Evolutionary conservation across 2,329 filamentous ascomycete genomes (phyloP).

Genomic region (Aureobasidium sp.): DNA sequence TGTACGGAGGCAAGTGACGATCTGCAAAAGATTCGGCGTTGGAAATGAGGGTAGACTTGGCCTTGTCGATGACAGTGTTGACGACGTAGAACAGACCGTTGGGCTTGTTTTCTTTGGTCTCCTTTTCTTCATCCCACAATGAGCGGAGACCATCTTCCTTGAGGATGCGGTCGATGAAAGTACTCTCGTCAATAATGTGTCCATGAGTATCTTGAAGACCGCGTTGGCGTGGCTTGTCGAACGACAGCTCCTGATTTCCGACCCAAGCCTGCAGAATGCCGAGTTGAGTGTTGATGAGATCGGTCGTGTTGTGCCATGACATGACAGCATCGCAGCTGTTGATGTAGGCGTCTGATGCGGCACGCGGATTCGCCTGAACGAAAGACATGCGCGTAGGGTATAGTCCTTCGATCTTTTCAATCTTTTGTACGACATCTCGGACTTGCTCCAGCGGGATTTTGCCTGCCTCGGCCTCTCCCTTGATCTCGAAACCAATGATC

Average conservation of each 20-base stretch:
- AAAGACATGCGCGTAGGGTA: slow-evolving; percentile 77
- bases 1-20: slow-evolving; percentile 88
- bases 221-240: slow-evolving; percentile 64
- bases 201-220: slow-evolving; percentile 55
- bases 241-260: slow-evolving; percentile 90
- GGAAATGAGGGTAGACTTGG: slow-evolving; percentile 81
- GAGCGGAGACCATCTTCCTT: slow-evolving; percentile 94
- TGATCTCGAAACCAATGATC: slow-evolving; percentile 88
- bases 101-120: slow-evolving; percentile 11
- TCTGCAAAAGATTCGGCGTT: slow-evolving; percentile 81
- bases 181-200: slow-evolving; percentile 79
- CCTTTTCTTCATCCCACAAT: slow-evolving; percentile 63
- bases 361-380: slow-evolving; percentile 65
- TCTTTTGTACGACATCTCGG: slow-evolving; percentile 78
- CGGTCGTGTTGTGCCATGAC: slow-evolving; percentile 94
- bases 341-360: slow-evolving; percentile 67
- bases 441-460: slow-evolving; percentile 86
- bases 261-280: slow-evolving; percentile 92
- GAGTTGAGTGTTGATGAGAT: slow-evolving; percentile 91
- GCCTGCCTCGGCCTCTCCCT: slow-evolving; percentile 84
- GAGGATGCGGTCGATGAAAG: slow-evolving; percentile 87
- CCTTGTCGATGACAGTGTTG: slow-evolving; percentile 81
- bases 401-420: slow-evolving; percentile 78
- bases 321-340: slow-evolving; percentile 84
- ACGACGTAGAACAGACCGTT: slow-evolving; percentile 77